Evolutionary conservation across 805 yeast genomes (phyloP).

Genomic region (Candida sanyiensis): DNA sequence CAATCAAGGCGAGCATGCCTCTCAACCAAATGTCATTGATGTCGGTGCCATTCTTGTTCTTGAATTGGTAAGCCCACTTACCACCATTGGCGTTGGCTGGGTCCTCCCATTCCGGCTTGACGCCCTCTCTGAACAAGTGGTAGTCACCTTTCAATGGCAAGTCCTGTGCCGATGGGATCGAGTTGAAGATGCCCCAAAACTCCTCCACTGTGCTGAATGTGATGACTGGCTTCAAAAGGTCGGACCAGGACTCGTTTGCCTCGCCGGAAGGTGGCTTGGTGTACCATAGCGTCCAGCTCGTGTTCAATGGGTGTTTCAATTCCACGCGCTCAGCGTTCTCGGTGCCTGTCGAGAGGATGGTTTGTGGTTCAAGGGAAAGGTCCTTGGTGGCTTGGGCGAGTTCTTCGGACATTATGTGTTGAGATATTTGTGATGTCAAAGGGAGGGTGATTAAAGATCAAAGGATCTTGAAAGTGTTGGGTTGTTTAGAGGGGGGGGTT

Average conservation of each 20-base stretch:
- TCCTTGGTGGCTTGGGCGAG: constrained; percentile 25
- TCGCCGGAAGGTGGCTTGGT: constrained; percentile 79
- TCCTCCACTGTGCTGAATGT: constrained; percentile 94
- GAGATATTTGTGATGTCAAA: too few relatives aligned
- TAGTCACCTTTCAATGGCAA: constrained; percentile 90
- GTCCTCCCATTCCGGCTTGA: constrained; percentile 99
- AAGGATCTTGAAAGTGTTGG: too few relatives aligned
- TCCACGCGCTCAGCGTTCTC: constrained; percentile 25
- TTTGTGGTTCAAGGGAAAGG: constrained; percentile 18
- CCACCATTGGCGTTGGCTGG: constrained; percentile 83
- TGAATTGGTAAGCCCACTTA: constrained; percentile 82
- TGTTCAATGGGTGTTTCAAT: constrained; percentile 73
- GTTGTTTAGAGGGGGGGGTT: too few relatives aligned
- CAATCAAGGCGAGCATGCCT: constrained; percentile 82
- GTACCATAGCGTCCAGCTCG: constrained; percentile 96
- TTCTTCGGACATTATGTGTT: constrained; percentile 25
- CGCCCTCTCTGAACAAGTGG: constrained; percentile 88
- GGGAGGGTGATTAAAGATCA: too few relatives aligned
- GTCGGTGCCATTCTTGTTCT: constrained; percentile 48
- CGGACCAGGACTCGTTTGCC: constrained; percentile 78
- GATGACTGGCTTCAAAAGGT: constrained; percentile 86
- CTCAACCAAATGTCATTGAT: constrained; percentile 92
- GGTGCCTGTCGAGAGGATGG: constrained; percentile 22
- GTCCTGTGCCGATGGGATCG: constrained; percentile 86
- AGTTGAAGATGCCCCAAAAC: constrained; percentile 96